phyloP scores from a whole-genome alignment of 352 stramenopile genomes.

The Phytophthora fragariae region DNA sequence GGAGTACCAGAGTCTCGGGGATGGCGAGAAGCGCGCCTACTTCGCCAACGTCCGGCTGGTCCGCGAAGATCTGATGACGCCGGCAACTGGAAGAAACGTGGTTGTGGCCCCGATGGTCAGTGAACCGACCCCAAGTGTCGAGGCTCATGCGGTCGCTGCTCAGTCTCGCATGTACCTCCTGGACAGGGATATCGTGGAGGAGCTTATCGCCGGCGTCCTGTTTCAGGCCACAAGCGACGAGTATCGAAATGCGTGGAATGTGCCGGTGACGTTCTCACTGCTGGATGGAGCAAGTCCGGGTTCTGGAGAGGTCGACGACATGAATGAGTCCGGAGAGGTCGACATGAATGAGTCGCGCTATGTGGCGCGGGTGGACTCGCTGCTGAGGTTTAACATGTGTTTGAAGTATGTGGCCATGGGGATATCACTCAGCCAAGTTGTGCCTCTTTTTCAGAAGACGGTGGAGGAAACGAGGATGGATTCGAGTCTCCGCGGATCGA shows the following conservation, averaged over 20 bases:
- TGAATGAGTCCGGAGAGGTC: slow-evolving; percentile 31
- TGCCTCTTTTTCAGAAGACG: slow-evolving; percentile 34
- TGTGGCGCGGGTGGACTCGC: slow-evolving; percentile 34
- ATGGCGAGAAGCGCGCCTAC: slow-evolving; percentile 33
- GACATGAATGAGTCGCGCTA: slow-evolving; percentile 38
- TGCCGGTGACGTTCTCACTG: slow-evolving; percentile 28
- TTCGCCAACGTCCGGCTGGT: slow-evolving; percentile 9
- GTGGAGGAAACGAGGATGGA: slow-evolving; percentile 38
- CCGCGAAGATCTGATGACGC: slow-evolving; percentile 8
- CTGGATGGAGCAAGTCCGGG: slow-evolving; percentile 12
- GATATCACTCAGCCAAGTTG: slow-evolving; percentile 35
- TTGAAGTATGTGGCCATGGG: slow-evolving; percentile 42
- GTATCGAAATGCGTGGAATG: slow-evolving; percentile 38
- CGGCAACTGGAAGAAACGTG: neutral
- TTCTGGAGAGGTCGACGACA: slow-evolving; percentile 16
- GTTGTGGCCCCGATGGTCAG: slow-evolving; percentile 20
- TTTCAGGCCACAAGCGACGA: slow-evolving; percentile 27
- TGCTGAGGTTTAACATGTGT: slow-evolving; percentile 42
- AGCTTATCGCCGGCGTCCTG: slow-evolving; percentile 32
- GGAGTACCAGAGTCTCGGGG: slow-evolving; percentile 35
- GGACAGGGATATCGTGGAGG: slow-evolving; percentile 36
- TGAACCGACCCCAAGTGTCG: slow-evolving; percentile 17
- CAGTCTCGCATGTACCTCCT: slow-evolving; percentile 32
- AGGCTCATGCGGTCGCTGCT: slow-evolving; percentile 15
- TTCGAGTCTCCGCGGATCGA: slow-evolving; percentile 13